These are phyloP conservation scores for Cicer chorassanicum DNA, from an alignment of 306 rosid genomes.

Conservation along the genomic window DNA sequence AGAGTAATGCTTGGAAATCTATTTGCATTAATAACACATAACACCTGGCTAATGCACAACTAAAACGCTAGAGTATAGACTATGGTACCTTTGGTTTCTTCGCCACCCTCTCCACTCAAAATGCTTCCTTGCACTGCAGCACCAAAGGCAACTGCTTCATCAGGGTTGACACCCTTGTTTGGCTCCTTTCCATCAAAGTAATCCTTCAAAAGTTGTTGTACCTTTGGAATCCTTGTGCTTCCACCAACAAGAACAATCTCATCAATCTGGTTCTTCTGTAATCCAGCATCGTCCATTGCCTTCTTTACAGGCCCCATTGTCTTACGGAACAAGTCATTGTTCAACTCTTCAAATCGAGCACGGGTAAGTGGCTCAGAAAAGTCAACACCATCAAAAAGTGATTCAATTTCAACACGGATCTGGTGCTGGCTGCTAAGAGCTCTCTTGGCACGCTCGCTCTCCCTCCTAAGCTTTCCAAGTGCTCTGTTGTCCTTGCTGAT, in stretches of 20 bases:
- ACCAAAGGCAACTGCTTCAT: constrained; percentile 95
- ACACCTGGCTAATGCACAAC: neutral
- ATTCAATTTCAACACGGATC: constrained; percentile 93
- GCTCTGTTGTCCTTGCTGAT: constrained; percentile 98
- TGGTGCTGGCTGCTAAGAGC: constrained; percentile 99
- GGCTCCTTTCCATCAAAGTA: constrained; percentile 96
- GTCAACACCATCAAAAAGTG: constrained; percentile 86
- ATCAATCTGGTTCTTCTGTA: constrained; percentile 81
- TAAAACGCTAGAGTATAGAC: neutral
- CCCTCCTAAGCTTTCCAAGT: constrained; percentile 92
- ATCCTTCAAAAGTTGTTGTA: constrained; percentile 88
- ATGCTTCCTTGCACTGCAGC: constrained; percentile 98
- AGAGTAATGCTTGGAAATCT: neutral
- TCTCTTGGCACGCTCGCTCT: constrained; percentile 93
- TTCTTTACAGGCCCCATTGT: constrained; percentile 98
- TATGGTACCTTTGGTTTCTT: constrained; percentile 86
- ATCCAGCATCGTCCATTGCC: constrained; percentile 96
- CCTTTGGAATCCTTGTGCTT: constrained; percentile 95
- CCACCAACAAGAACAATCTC: constrained; percentile 97
- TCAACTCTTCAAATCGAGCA: constrained; percentile 93
- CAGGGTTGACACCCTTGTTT: constrained; percentile 98
- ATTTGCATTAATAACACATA: neutral
- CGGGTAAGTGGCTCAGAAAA: constrained; percentile 89
- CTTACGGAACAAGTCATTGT: constrained; percentile 93
- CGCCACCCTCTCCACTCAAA: constrained; percentile 98